Evolutionary conservation across 1,139 yeast genomes (phyloP), one percentile per base, ranked within the genome.

Genomic region (Yamadazyma triangularis): DNA sequence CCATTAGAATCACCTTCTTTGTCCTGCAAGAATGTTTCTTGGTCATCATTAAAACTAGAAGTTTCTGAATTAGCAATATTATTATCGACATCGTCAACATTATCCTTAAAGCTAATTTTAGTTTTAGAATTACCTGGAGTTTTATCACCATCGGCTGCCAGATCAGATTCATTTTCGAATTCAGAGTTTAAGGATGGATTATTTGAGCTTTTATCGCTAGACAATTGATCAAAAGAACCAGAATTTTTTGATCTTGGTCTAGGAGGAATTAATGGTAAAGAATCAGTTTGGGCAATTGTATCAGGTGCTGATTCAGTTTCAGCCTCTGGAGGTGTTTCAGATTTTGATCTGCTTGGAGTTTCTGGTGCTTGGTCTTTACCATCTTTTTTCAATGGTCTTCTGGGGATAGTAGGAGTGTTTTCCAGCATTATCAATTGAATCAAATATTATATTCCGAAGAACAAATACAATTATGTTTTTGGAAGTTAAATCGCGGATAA

Each of bases 81-180:
- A 4, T 45, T 56, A 12, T 50, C 50, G 23, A 45, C 56, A 8
- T 38, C 27, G 5, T 35, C 26, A 3, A 48, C 42, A 11, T 57
- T 60, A 31, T 58, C 56, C 37, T 62, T 61, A 40, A 61, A 56
- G 3, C 58, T 39, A 6, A 48, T 49, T 33, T 56, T 59, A 2
- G 61, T 55, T 15, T 52, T 53, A 0, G 62, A 48, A 27, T 56
- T 60, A 3, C 63, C 64, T 2, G 67, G 67, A 2, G 68, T 62
- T 27, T 48, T 56, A 22, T 60, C 67, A 1, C 64, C 67, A 37
- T 61, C 68, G 4, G 35, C 46, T 6, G 13, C 30, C 22, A 11
- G 9, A 18, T 18, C 20, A 6, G 20, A 18, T 18, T 18, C 20
- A 18, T 18, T 18, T 36, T 18, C 27, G 19, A 8, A 6, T 13